Percentiles rank a stretch among this genome's conserved stretches.
Conservation (phyloP, 768 basidiomycete genomes). For the Tricholoma bakamatsutake region DNA sequence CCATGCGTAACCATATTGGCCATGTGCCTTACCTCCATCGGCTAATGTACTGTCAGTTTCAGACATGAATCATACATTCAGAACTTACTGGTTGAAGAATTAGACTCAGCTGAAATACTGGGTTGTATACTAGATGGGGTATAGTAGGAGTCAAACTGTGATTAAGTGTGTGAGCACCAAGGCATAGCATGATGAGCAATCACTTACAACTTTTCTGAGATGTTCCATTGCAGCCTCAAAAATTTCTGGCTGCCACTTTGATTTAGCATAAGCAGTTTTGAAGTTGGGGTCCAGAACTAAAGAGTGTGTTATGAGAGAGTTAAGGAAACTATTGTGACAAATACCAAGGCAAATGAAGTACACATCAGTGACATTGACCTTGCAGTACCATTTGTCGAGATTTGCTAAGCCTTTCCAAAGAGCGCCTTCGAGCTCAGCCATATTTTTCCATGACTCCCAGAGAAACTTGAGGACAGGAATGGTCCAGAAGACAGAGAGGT, state of each 20-base stretch:
- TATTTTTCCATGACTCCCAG: slow-evolving; percentile 8
- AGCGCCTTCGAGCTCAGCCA: slow-evolving; percentile 6
- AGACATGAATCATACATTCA: neutral
- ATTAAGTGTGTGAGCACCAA: neutral
- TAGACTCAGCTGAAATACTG: neutral
- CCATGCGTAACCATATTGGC: neutral
- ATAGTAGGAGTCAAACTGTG: neutral
- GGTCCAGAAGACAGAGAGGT: slow-evolving; percentile 11
- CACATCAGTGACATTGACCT: no score
- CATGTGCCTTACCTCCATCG: neutral
- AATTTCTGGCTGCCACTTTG: neutral
- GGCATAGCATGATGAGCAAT: neutral
- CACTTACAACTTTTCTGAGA: neutral
- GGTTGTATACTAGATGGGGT: neutral
- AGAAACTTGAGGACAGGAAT: slow-evolving; percentile 13
- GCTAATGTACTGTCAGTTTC: neutral
- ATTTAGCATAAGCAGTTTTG: slow-evolving; percentile 8
- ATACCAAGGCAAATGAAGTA: slow-evolving; percentile 8
- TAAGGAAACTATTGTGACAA: neutral
- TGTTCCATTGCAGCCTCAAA: neutral
- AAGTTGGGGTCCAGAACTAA: slow-evolving; percentile 9
- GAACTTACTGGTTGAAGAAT: neutral
- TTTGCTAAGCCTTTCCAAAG: slow-evolving; percentile 9
- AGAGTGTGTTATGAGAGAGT: neutral
- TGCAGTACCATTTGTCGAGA: slow-evolving; percentile 10